Base-by-base conservation (phyloP, 495 filamentous ascomycete genomes). In the Penicillium flavigenum region DNA sequence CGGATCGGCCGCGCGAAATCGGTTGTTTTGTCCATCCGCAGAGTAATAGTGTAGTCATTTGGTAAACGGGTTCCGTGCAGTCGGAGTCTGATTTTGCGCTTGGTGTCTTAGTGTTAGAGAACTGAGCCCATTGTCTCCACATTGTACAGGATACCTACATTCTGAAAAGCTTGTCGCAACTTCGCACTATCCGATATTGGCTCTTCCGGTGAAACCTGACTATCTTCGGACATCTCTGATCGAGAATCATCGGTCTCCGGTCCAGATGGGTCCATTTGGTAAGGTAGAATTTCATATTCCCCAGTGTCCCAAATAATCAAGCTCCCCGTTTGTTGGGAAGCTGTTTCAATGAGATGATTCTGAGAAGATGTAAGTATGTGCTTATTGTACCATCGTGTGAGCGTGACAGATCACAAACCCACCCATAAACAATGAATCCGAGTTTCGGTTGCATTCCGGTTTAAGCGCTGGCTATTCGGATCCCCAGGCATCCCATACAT, bases 231-330 rank as follows among this genome's bases (percentile, higher is more conserved):
- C 7, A 56, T 56, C 22, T 69, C 60, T 5, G 72, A 71, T 9
- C 51, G 34, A 10, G 80, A 77, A 51, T 81, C 76, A 27, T 81
- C 81, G 9, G 74, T 79, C 26, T 76, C 69, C 0, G 74, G 73
- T 10, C 51, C 63, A 6, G 71, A 66, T 48, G 72, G 50, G 0
- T 58, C 51, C 17, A 59, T 54, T 10, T 71, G 63, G 19, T 76
- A 72, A 2, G 82, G 78, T 4, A 89, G 72, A 24, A 88, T 61
- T 49, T 77, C 72, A 61, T 88, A 88, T 53, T 85, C 83, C 8
- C 86, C 86, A 1, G 84, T 88, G 55, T 89, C 86, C 86, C 86
- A 89, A 36, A 89, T 85, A 14, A 89, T 78, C 16, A 89, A 72
- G 16, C 82, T 86, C 2, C 86, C 86, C 0, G 83, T 87, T 12